Percentiles rank a stretch among this genome's conserved stretches.
Conservation (phyloP, 1,284 basidiomycete genomes). For the Cryptococcus wingfieldii region DNA sequence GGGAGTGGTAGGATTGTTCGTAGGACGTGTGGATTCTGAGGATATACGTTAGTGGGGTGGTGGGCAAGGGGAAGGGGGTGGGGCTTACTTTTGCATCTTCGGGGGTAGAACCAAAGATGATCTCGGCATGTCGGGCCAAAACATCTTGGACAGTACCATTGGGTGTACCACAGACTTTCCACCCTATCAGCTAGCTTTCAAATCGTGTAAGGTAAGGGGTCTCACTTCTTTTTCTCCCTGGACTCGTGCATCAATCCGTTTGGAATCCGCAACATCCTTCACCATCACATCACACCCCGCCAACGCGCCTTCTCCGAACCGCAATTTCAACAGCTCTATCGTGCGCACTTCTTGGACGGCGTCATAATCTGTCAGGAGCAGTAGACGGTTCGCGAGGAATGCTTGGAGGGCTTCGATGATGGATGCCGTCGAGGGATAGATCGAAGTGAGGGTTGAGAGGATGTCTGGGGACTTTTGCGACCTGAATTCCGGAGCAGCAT, state of each 20-base stretch:
- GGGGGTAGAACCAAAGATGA: conserved; percentile 73
- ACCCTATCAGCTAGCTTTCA: background rate
- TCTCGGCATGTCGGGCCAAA: conserved; percentile 80
- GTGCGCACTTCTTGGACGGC: conserved; percentile 82
- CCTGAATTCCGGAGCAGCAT: conserved; percentile 88
- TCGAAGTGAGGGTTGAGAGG: conserved; percentile 88
- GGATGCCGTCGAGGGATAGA: conserved; percentile 89
- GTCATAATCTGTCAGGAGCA: conserved; percentile 73
- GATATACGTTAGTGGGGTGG: background rate
- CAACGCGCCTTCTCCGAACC: conserved; percentile 83
- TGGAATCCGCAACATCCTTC: conserved; percentile 89
- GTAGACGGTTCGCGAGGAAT: conserved; percentile 73
- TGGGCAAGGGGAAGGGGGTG: background rate
- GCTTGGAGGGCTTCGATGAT: conserved; percentile 92
- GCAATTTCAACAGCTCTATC: conserved; percentile 85
- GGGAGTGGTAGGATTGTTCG: conserved; percentile 65
- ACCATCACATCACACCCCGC: conserved; percentile 96
- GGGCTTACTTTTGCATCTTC: conserved; percentile 66
- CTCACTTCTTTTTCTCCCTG: conserved; percentile 66
- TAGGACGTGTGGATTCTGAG: conserved; percentile 69
- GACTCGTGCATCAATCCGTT: conserved; percentile 75
- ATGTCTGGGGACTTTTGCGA: conserved; percentile 83
- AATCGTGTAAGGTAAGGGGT: too few relatives aligned
- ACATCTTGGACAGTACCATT: conserved; percentile 83
- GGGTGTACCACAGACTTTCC: conserved; percentile 70